Evolutionary conservation across 2,329 filamentous ascomycete species (phyloP).

Genomic region (Remersonia thermophila): DNA sequence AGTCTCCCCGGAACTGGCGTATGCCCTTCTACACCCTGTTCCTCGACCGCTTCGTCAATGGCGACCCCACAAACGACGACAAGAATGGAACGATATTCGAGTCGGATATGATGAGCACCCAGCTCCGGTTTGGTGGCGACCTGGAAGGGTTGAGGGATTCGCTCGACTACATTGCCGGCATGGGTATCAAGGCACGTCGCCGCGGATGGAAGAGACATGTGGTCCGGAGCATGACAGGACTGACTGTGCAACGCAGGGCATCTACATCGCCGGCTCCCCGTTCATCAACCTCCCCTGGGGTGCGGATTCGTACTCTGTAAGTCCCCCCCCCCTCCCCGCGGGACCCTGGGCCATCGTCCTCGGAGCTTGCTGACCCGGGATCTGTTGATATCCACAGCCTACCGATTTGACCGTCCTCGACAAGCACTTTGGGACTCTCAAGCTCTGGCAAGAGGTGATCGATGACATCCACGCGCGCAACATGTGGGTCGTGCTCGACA

Average conservation of each 20-base stretch:
- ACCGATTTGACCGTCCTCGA: constrained; percentile 52
- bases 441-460: constrained; percentile 44
- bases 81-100: constrained; percentile 49
- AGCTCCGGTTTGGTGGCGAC: constrained; percentile 53
- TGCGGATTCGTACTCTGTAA: constrained; percentile 41
- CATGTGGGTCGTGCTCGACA: constrained; percentile 56
- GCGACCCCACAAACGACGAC: constrained; percentile 51
- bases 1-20: constrained; percentile 50
- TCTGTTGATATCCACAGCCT: constrained; percentile 20
- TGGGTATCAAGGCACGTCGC: constrained; percentile 40
- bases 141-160: constrained; percentile 44
- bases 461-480: constrained; percentile 46
- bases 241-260: constrained; percentile 5
- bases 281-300: constrained; percentile 55
- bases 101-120: constrained; percentile 46
- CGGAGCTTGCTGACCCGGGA: too few species aligned
- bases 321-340: constrained; percentile 2
- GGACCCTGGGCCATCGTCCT: too few species aligned
- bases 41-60: constrained; percentile 52
- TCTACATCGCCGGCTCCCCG: constrained; percentile 44
- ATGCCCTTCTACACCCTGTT: constrained; percentile 55
- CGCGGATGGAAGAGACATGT: too few species aligned
- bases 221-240: too few species aligned
- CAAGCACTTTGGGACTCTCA: constrained; percentile 47
- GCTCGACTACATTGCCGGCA: constrained; percentile 51